Evolutionary conservation across 2,329 filamentous ascomycete species (phyloP), one percentile per base, ranked within the genome.

Genomic region (Rhinocladiella mackenziei): DNA sequence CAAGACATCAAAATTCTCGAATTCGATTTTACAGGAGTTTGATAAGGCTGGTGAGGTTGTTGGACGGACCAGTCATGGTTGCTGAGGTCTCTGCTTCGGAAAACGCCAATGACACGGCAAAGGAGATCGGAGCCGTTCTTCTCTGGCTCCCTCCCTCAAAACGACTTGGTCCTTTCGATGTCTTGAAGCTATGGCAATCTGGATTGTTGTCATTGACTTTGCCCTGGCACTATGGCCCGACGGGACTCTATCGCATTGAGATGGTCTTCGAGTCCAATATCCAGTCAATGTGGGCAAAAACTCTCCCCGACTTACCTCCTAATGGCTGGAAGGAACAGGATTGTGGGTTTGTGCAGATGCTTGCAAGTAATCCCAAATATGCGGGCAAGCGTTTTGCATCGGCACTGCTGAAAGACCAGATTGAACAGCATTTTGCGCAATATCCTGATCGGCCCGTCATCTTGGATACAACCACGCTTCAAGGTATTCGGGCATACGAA

Each of bases 311-410:
- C 18, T 20, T 47, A 8, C 43, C 34, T 9, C 43, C 43, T 3
- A 33, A 10, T 7, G 48, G 48, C 17, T 40, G 41, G 22, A 31
- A 38, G 13, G 32, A 38, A 4, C 19, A 26, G 6, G 44, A 51
- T 1, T 51, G 48, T 19, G 48, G 40, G n/a, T 51, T 51, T 25
- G 37, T 48, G 18, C 48, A 48, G 32, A 51, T 51, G 41, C 32
- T 51, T 19, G 48, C 48, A 13, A 40, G 31, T 15, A 51, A 51
- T 25, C 44, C 48, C 8, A 35, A 33, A 8, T 42, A 45, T 18
- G 18, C 38, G 7, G 44, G 48, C 5, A 48, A 48, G 20, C 31
- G 45, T 3, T 45, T 39, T 26, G 48, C 44, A 17, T 51, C 48
- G 25, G 28, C 22, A 9, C 33, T 51, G 36, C 14, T 51, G 15